Percentiles rank a stretch among this genome's conserved stretches.
These are phyloP conservation scores for Deakozyma indianensis DNA, from an alignment of 805 yeast genomes.

Conservation along the genomic window DNA sequence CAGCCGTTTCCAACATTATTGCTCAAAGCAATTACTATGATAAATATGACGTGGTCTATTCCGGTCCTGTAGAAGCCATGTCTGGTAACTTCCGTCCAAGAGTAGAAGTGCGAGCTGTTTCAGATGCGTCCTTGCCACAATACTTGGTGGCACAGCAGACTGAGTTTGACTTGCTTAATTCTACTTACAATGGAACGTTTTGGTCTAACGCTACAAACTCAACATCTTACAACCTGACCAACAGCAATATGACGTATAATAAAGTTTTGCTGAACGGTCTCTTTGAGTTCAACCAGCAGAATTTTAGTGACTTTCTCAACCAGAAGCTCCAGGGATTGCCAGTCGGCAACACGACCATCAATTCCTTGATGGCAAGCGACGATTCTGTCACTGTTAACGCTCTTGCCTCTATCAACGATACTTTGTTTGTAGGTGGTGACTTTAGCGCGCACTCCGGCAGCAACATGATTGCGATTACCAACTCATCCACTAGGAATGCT, in stretches of 20 bases:
- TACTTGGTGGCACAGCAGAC: not conserved
- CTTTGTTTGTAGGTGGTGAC: constrained; percentile 36
- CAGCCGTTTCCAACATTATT: constrained; percentile 30
- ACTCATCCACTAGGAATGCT: not conserved
- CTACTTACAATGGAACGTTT: constrained; percentile 23
- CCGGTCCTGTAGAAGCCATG: constrained; percentile 47
- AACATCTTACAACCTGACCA: constrained; percentile 26
- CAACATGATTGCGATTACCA: constrained; percentile 1
- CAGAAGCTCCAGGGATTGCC: constrained; percentile 9
- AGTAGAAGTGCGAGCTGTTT: constrained; percentile 29
- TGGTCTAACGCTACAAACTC: constrained; percentile 9
- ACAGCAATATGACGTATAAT: constrained; percentile 1
- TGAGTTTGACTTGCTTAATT: constrained; percentile 23
- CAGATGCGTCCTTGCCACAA: constrained; percentile 8
- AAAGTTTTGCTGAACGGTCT: constrained; percentile 44
- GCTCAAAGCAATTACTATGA: constrained; percentile 70
- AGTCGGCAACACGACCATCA: constrained; percentile 37
- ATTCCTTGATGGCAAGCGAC: constrained; percentile 24
- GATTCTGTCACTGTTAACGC: constrained; percentile 28
- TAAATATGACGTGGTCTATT: constrained; percentile 66
- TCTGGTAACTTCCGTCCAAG: constrained; percentile 24
- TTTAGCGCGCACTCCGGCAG: constrained; percentile 18
- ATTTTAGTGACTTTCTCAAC: constrained; percentile 33
- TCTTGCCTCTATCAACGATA: constrained; percentile 18
- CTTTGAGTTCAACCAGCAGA: constrained; percentile 65